Evolutionary conservation across 305 asterid genomes (phyloP).

Genomic region (Solanum hybrid): DNA sequence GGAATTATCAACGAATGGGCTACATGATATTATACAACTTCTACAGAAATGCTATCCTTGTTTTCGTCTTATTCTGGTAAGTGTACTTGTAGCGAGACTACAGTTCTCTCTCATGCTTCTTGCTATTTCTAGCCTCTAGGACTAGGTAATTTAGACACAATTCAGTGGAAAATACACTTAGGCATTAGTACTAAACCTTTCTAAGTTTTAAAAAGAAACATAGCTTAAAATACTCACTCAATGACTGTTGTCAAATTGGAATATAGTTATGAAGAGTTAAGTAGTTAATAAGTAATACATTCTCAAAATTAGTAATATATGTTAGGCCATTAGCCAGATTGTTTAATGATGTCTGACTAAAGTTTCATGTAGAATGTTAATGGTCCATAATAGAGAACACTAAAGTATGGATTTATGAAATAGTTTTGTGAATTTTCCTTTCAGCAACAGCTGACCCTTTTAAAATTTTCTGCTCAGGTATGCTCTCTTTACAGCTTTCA

Average conservation of each 20-base stretch:
- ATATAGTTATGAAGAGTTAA: neutral
- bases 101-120: neutral
- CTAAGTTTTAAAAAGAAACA: neutral
- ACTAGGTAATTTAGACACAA: neutral
- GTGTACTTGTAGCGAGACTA: slow-evolving; percentile 21
- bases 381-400: neutral
- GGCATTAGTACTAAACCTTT: neutral
- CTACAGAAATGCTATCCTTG: slow-evolving; percentile 81
- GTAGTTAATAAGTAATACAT: neutral
- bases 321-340: neutral
- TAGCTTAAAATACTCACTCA: neutral
- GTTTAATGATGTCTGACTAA: neutral
- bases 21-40: slow-evolving; percentile 93
- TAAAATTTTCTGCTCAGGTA: slow-evolving; percentile 45
- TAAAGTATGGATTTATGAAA: neutral
- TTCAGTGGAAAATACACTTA: neutral
- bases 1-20: slow-evolving; percentile 96
- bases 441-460: slow-evolving; percentile 1
- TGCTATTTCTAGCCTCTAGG: neutral
- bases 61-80: slow-evolving; percentile 88
- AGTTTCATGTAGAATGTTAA: neutral
- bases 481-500: slow-evolving; percentile 67
- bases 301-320: neutral
- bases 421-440: neutral
- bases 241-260: neutral